These are phyloP conservation scores for Echinosophora koreensis DNA, from an alignment of 306 rosid genomes.

Conservation along the genomic window DNA sequence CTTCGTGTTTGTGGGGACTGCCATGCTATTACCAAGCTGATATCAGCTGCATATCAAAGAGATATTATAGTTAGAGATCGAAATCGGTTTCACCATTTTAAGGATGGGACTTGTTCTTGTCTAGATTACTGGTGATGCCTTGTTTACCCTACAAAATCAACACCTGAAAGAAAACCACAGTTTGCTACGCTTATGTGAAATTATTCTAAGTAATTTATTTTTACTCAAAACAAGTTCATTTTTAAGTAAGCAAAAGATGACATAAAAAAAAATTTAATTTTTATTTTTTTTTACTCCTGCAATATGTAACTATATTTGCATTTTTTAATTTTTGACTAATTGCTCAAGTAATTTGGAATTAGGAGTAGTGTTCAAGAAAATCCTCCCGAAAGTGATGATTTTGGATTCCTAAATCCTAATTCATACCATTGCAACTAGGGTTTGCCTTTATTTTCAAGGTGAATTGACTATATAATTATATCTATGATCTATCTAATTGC, in stretches of 20 bases:
- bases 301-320: too few relatives aligned
- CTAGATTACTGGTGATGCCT: slow-evolving; percentile 49
- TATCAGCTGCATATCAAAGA: slow-evolving; percentile 48
- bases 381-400: too few relatives aligned
- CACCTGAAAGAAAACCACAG: not conserved
- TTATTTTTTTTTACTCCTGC: too few relatives aligned
- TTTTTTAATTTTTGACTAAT: too few relatives aligned
- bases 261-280: not conserved
- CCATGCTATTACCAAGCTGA: slow-evolving; percentile 49
- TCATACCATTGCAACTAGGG: too few relatives aligned
- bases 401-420: too few relatives aligned
- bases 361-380: too few relatives aligned
- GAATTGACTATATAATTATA: not conserved
- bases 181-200: slow-evolving; percentile 10
- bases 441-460: too few relatives aligned
- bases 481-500: not conserved
- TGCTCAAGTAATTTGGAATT: too few relatives aligned
- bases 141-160: slow-evolving; percentile 29
- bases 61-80: slow-evolving; percentile 56
- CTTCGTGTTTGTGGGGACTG: slow-evolving; percentile 58
- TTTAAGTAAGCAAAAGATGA: not conserved
- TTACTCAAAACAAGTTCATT: not conserved
- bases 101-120: slow-evolving; percentile 58
- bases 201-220: slow-evolving; percentile 5
- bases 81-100: slow-evolving; percentile 58